phyloP scores from a whole-genome alignment of 2,329 filamentous ascomycete genomes.

The Boeremia exigua region DNA sequence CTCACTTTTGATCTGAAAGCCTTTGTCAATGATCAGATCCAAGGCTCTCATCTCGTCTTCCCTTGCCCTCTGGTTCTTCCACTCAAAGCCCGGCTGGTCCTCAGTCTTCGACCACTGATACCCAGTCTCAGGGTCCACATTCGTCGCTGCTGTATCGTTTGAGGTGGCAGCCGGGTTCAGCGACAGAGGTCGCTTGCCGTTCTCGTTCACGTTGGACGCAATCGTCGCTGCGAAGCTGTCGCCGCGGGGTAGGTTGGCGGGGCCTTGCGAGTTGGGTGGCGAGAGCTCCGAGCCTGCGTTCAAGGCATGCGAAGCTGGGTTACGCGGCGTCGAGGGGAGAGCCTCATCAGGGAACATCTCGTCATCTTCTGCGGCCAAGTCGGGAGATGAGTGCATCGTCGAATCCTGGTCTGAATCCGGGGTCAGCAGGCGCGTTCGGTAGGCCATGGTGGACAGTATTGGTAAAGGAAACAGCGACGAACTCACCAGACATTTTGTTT shows the following conservation, averaged over 20 bases:
- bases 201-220: constrained; percentile 42
- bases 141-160: constrained; percentile 4
- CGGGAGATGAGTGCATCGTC: constrained; percentile 58
- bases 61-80: constrained; percentile 45
- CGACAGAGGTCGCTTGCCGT: constrained; percentile 45
- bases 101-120: constrained; percentile 47
- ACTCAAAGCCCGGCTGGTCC: constrained; percentile 47
- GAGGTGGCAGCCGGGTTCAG: constrained; percentile 23
- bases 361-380: constrained; percentile 44
- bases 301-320: constrained; percentile 33
- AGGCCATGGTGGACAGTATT: constrained; percentile 18
- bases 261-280: constrained; percentile 60
- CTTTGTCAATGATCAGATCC: constrained; percentile 45
- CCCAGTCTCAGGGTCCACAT: constrained; percentile 38
- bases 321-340: constrained; percentile 53
- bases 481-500: constrained; percentile 13
- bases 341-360: constrained; percentile 54
- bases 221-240: constrained; percentile 26
- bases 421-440: constrained; percentile 20
- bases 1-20: constrained; percentile 43
- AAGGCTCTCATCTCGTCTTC: constrained; percentile 46
- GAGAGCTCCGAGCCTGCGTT: constrained; percentile 56
- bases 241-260: constrained; percentile 30
- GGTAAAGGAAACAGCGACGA: neutral
- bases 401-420: constrained; percentile 58